Percentiles rank a stretch among this genome's conserved stretches.
phyloP scores from a whole-genome alignment of 83 land plant genomes.

The Larix sibirica region DNA sequence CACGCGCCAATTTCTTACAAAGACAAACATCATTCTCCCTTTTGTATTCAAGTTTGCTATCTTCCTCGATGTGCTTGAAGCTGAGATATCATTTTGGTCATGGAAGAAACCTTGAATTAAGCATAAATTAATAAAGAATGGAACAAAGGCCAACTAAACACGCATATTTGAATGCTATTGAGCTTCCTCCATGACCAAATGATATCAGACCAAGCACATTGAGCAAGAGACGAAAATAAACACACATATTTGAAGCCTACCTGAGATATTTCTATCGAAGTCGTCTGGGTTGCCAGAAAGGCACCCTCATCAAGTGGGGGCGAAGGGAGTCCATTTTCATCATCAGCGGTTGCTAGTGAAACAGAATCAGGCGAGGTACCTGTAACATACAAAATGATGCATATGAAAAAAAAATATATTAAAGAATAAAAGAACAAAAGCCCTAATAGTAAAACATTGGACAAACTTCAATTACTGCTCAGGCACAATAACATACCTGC shows the following conservation, averaged over 20 bases:
- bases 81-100: too few relatives aligned
- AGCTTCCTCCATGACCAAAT: too few relatives aligned
- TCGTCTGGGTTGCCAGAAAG: slow-evolving; percentile 39
- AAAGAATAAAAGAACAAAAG: background rate
- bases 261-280: slow-evolving; percentile 57
- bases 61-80: background rate
- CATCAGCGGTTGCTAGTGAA: slow-evolving; percentile 36
- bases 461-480: background rate
- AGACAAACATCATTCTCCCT: too few relatives aligned
- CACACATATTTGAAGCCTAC: slow-evolving; percentile 18
- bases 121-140: background rate
- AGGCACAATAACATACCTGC: slow-evolving; percentile 7
- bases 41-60: background rate
- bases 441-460: too few relatives aligned
- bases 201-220: too few relatives aligned
- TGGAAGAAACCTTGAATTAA: background rate
- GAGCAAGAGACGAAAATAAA: too few relatives aligned
- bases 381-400: background rate
- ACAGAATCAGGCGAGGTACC: slow-evolving; percentile 50
- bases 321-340: slow-evolving; percentile 76
- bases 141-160: background rate
- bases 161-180: background rate
- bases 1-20: too few relatives aligned
- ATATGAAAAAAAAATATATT: background rate
- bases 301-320: slow-evolving; percentile 75